Percentiles rank a stretch among this genome's conserved stretches.
These are phyloP conservation scores for Trametes polyzona DNA, from an alignment of 1,284 basidiomycete genomes.

Conservation along the genomic window DNA sequence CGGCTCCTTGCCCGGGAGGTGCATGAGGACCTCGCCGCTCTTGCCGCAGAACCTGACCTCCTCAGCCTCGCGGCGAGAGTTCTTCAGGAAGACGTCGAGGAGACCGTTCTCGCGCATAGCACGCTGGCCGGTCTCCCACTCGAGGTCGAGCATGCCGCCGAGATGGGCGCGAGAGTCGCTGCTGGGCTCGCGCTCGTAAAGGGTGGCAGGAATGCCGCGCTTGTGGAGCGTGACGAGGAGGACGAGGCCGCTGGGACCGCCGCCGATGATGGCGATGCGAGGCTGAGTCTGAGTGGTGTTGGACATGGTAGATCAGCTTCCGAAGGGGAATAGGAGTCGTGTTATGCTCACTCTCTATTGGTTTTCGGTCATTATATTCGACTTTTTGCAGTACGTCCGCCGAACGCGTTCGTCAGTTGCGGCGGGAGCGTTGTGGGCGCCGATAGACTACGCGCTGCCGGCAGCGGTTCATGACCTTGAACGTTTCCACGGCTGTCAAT, in stretches of 20 bases:
- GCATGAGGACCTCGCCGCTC: neutral
- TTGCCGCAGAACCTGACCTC: slow-evolving; percentile 4
- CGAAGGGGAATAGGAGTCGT: neutral
- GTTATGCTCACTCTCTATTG: no score
- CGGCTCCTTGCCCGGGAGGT: neutral
- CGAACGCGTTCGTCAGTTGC: no score
- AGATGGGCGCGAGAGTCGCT: neutral
- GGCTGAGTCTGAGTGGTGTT: neutral
- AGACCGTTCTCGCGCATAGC: slow-evolving; percentile 7
- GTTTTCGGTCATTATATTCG: no score
- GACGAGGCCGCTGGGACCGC: neutral
- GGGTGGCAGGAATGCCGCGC: neutral
- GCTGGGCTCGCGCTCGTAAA: slow-evolving; percentile 4
- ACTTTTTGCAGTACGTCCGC: no score
- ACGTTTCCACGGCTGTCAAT: no score
- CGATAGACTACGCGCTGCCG: no score
- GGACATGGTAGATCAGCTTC: neutral
- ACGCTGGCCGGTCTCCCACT: slow-evolving; percentile 4
- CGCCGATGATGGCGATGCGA: slow-evolving; percentile 5
- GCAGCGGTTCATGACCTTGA: no score
- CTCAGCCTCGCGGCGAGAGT: slow-evolving; percentile 4
- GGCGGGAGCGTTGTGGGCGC: no score
- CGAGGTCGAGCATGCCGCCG: slow-evolving; percentile 11
- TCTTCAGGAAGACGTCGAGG: neutral
- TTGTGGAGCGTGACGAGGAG: neutral